Evolutionary conservation across 805 yeast genomes (phyloP).

Genomic region (Candida maltosa): DNA sequence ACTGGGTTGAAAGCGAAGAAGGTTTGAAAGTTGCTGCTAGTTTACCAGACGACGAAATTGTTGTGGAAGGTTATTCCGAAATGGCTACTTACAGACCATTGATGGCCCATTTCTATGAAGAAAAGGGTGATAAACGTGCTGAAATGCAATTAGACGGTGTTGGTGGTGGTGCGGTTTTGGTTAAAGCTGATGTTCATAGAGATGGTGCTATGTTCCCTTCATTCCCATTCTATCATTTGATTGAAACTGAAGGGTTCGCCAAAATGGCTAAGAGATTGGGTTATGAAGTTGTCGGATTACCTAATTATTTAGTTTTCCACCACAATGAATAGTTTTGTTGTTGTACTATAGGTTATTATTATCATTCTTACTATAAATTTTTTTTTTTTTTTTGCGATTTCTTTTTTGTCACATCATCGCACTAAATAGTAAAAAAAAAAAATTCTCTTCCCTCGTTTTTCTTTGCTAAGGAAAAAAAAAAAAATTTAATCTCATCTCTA

Average conservation of each 20-base stretch:
- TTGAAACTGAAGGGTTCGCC: constrained; percentile 98
- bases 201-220: constrained; percentile 99
- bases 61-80: constrained; percentile 92
- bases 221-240: constrained; percentile 93
- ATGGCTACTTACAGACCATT: constrained; percentile 91
- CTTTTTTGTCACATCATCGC: too few relatives aligned
- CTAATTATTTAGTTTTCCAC: constrained; percentile 91
- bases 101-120: constrained; percentile 85
- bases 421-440: too few relatives aligned
- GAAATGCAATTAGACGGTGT: constrained; percentile 94
- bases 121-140: constrained; percentile 55
- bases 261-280: constrained; percentile 95
- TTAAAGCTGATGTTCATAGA: constrained; percentile 95
- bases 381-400: too few relatives aligned
- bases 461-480: too few relatives aligned
- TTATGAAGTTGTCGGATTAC: constrained; percentile 87
- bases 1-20: constrained; percentile 86
- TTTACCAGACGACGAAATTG: constrained; percentile 83
- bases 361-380: too few relatives aligned
- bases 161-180: constrained; percentile 95
- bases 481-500: constrained; percentile 6
- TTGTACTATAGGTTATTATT: too few relatives aligned
- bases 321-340: constrained; percentile 70
- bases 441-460: too few relatives aligned
- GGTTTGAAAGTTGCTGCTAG: constrained; percentile 71